A percentile compares a stretch with the other conserved stretches of the same genome.
These are phyloP conservation scores for Mortierella sp. DNA, from an alignment of 371 early-diverging fungal species.

Conservation along the genomic window DNA sequence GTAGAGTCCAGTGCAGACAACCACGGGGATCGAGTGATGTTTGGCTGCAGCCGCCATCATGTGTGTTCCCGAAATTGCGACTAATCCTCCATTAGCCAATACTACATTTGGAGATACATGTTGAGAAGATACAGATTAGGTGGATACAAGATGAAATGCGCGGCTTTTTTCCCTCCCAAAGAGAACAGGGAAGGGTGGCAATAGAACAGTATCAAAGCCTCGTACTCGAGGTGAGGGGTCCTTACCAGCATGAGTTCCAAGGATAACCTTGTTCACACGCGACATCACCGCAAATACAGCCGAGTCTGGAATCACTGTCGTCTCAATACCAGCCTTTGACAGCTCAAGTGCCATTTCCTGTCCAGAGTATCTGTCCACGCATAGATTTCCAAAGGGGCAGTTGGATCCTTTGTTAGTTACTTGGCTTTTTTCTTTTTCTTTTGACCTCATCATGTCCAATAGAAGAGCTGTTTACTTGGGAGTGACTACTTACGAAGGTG, in stretches of 20 bases:
- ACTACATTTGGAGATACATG: constrained; percentile 57
- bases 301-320: constrained; percentile 91
- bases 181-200: too few species aligned
- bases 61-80: constrained; percentile 86
- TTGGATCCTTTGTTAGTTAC: constrained; percentile 2
- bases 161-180: neutral
- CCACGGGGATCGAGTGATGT: constrained; percentile 76
- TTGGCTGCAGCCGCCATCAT: constrained; percentile 92
- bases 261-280: constrained; percentile 95
- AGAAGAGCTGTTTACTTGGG: neutral
- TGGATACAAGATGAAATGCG: neutral
- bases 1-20: constrained; percentile 47
- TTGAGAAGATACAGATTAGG: neutral
- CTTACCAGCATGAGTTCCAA: constrained; percentile 91
- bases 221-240: too few species aligned
- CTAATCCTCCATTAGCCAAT: constrained; percentile 92
- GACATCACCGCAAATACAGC: constrained; percentile 98
- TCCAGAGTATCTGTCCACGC: constrained; percentile 70
- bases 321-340: constrained; percentile 86
- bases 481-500: constrained; percentile 73
- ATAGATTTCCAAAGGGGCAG: neutral
- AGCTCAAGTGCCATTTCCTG: constrained; percentile 87
- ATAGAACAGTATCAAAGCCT: neutral
- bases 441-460: neutral
- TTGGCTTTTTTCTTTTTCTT: neutral